Evolutionary conservation across 371 early-diverging fungal species (phyloP), one percentile per base, ranked within the genome.

Genomic region (Mucor velutinosus): DNA sequence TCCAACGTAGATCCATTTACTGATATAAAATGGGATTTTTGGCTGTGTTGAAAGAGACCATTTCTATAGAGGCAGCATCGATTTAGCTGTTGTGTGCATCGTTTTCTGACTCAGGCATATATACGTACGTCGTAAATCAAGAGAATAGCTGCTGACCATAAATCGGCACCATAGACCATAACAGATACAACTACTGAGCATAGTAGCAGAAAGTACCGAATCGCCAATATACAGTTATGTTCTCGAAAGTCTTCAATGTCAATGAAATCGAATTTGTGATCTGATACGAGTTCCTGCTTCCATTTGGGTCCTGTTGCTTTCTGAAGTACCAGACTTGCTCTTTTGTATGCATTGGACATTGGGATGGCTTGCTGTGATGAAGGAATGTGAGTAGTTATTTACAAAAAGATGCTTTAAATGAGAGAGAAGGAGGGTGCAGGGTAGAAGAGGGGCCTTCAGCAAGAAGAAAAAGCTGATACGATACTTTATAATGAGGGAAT

Each of bases 191-290:
- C 78, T 21, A 93, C 87, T 7, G 86, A 74, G 27, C 90, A 71
- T 71, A 89, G 91, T 53, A 94, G 77, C 17, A 86, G 74, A 15
- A 80, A 53, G 73, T 94, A 94, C 39, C 75, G 75, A 39, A 88
- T 62, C 43, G 80, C 74, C 4, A 75, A 65, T 72, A 77, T 64
- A 49, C 73, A 82, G 17, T 73, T 76, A 19, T 67, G 66, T 60
- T 86, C 81, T 33, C 84, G 66, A 81, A 93, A 94, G 65, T 93
- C 93, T 14, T 93, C 89, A 12, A 94, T 85, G 66, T 95, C 92
- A 66, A 95, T 84, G 74, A 87, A 93, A 77, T 94, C 95, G 71
- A 94, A 94, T 76, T 93, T 93, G 84, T 95, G 94, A 79, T 94
- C 95, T 67, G 83, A 80, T 45, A 92, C 86, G 55, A 87, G 81